Evolutionary conservation across 2,329 filamentous ascomycete species (phyloP), one percentile per base, ranked within the genome.

Genomic region (Penicillium griseofulvum): DNA sequence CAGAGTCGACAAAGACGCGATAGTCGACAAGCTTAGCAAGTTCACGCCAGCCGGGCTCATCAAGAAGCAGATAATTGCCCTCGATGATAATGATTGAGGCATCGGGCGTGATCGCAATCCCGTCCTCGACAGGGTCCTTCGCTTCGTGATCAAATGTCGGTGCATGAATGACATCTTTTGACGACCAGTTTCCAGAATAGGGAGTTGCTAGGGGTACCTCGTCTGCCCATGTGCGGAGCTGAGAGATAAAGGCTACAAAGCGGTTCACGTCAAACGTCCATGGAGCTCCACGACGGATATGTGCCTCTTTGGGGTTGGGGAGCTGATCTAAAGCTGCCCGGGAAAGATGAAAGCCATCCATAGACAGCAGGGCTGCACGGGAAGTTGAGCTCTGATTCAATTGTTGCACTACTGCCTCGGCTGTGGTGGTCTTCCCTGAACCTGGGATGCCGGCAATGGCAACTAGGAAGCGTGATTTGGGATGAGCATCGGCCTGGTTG

Each of bases 1-100:
- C 73, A 0, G 76, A 71, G 29, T 74, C 65, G 0, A 80, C 71
- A 19, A 78, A 73, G 59, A 76, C 74, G 2, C 69, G 68, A n/a
- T 76, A 73, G 51, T 80, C 76, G 3, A 76, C 71, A 5, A 75
- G 26, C 0, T 39, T 36, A 2, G 67, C 61, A 22, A 78, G 68
- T 24, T 69, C 65, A 6, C 59, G 57, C 75, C 72, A 77, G 2
- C 52, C 58, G 0, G 64, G 63, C 38, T 67, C 60, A 29, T 68
- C 53, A 10, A 71, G 62, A 4, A 72, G 62, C 9, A 68, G 53
- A 39, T 65, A 64, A 28, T 65, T 64, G 4, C 61, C 61, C 37
- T 65, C 60, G 10, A 65, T 29, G 16, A 64, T 56, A 22, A 65
- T 56, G 31, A 67, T 62, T 0, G 56, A 60, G 0, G 58, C 42